Evolutionary conservation across 2,329 filamentous ascomycete genomes (phyloP), one percentile per base, ranked within the genome.

Genomic region (Pseudogymnoascus sp.): DNA sequence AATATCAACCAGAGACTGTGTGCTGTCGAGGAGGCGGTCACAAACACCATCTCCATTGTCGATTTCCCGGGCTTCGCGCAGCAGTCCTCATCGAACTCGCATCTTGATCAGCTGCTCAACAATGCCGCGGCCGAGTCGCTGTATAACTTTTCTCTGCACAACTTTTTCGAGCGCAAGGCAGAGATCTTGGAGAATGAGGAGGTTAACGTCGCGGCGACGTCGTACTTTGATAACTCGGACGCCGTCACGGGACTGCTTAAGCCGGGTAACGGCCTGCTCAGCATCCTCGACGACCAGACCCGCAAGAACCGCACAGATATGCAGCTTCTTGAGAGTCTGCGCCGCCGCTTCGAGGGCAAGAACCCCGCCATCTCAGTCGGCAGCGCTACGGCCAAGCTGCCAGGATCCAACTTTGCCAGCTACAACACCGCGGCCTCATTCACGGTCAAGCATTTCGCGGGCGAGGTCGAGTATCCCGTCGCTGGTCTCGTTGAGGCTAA

Each of bases 171-270:
- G 71, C 87, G 88, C 67, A 95, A 94, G 74, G 92, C 92, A 0
- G 93, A 97, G 65, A 84, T 96, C 76, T 81, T 99, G 21, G 94
- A 99, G 71, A 92, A 88, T 1, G 94, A 99, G 73, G 94, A 99
- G 72, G 90, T 99, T 36, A 85, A 81, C 33, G 90, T 99, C 2
- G 84, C 92, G 1, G 87, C 92, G 0, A 97, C 93, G 0, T 96
- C 91, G 76, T 99, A 97, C 74, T 99, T 97, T 68, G 94, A 99
- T 75, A 99, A 97, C 74, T 92, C 90, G 0, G 94, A 97, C 73
- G 92, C 93, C 8, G 92, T 97, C 64, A 91, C 89, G 69, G 93
- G 92, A 10, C 81, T 99, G 33, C 79, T 99, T 61, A 99, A 97
- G 77, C 82, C 90, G 62, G 91, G 92, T 26, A 97, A 97, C 69